Evolutionary conservation across 1,284 basidiomycete genomes (phyloP).

Genomic region (Cerioporus squamosus): DNA sequence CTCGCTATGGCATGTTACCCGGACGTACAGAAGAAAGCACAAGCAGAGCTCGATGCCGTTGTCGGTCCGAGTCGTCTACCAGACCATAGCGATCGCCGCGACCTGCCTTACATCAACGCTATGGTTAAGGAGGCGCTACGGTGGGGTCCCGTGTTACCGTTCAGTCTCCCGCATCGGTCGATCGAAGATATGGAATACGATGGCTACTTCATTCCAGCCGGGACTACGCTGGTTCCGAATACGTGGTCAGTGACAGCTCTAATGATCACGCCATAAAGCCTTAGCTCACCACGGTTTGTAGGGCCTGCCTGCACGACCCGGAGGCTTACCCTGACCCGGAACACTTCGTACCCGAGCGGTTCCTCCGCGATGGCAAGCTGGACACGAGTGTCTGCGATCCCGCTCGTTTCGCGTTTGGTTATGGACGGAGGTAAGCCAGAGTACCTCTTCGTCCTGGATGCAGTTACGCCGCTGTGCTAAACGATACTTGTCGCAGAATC

Average conservation of each 20-base stretch:
- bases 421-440: too few species aligned
- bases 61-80: conserved; percentile 29
- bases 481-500: too few species aligned
- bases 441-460: too few species aligned
- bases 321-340: conserved; percentile 1
- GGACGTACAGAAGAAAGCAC: conserved; percentile 38
- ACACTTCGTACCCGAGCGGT: conserved; percentile 1
- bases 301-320: conserved; percentile 2
- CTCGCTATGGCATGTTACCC: conserved; percentile 39
- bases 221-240: neutral
- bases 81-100: conserved; percentile 21
- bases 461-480: too few species aligned
- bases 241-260: neutral
- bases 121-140: conserved; percentile 25
- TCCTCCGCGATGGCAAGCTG: neutral
- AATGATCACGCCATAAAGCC: too few species aligned
- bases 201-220: conserved; percentile 16
- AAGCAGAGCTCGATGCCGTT: conserved; percentile 40
- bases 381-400: neutral
- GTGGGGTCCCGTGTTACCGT: conserved; percentile 20
- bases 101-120: conserved; percentile 24
- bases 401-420: too few species aligned
- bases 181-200: conserved; percentile 8
- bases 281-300: neutral
- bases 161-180: conserved; percentile 5